These are phyloP conservation scores for Scolecobasidium constrictum DNA, from an alignment of 2,329 filamentous ascomycete genomes.

Conservation along the genomic window DNA sequence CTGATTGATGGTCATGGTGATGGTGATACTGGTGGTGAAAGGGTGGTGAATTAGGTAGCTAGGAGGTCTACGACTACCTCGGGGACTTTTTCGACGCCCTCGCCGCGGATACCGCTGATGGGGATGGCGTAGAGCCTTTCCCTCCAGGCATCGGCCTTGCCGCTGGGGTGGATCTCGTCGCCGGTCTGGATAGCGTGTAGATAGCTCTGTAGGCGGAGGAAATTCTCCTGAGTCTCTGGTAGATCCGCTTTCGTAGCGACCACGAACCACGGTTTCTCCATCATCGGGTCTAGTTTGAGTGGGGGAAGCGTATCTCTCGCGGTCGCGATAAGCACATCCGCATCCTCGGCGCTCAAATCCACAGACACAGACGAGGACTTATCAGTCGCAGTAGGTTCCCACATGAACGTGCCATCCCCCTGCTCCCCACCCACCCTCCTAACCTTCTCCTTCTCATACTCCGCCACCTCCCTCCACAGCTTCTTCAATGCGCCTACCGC, in stretches of 20 bases:
- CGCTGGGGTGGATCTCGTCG: conserved; percentile 60
- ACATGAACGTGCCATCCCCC: conserved; percentile 39
- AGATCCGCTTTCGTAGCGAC: conserved; percentile 89
- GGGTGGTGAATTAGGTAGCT: too few species aligned
- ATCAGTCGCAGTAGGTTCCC: too few species aligned
- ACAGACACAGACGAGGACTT: neutral
- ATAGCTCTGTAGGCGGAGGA: conserved; percentile 57
- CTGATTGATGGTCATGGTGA: too few species aligned
- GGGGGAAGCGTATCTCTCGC: conserved; percentile 26
- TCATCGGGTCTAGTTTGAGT: conserved; percentile 56
- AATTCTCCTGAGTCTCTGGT: conserved; percentile 68
- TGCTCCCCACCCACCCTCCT: conserved; percentile 56
- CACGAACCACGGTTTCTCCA: conserved; percentile 94
- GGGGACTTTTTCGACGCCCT: conserved; percentile 67
- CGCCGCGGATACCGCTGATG: conserved; percentile 77
- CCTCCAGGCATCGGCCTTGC: conserved; percentile 50
- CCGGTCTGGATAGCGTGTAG: conserved; percentile 55
- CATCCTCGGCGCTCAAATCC: neutral
- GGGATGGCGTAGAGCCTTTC: conserved; percentile 56
- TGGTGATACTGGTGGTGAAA: too few species aligned
- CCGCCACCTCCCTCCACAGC: conserved; percentile 81
- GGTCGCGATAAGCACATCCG: neutral
- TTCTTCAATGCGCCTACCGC: conserved; percentile 67
- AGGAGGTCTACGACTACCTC: conserved; percentile 62
- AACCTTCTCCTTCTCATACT: conserved; percentile 75